Evolutionary conservation across 2,329 filamentous ascomycete genomes (phyloP), one percentile per base, ranked within the genome.

Genomic region (Lecanicillium sp.): DNA sequence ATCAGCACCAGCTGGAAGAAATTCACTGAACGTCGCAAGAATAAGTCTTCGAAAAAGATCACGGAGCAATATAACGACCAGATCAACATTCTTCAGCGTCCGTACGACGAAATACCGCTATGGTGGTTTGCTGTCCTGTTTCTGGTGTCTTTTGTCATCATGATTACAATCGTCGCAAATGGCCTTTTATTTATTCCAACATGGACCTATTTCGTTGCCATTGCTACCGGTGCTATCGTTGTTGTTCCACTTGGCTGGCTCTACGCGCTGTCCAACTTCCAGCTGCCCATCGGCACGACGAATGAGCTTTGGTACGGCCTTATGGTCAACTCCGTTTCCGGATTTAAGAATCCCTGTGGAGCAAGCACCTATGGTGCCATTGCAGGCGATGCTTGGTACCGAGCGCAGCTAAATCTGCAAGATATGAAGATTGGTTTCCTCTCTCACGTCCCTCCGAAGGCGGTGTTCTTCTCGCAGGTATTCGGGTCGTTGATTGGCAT

Each of bases 381-480:
- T 14, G 77, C 78, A 2, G 79, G 79, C 11, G 77, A 81, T 45
- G 77, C 78, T 2, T 83, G 79, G 79, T 81, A 80, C 49, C 63
- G 75, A 14, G 75, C 75, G 0, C 75, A 78, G 53, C 68, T 72
- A 19, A 78, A 80, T 67, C 65, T 82, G 1, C 78, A 83, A 55
- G 79, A 83, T 55, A 75, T 78, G 57, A 79, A 82, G 56, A 79
- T 83, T n/a, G 79, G 78, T 0, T 78, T 82, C 54, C 83, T 82
- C 54, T 79, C 80, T 72, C 77, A 83, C 45, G 69, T 83, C 0
- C 76, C 78, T 0, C 79, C 79, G 2, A 72, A 74, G 11, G 67
- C 73, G 0, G 72, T 81, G 5, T 82, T 83, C 64, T 78, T 81
- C 58, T 77, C 75, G 2, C 79, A 83, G 55, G 67, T 83, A 4